Base-by-base conservation (phyloP, 192 early-diverging fungal genomes). In the Physocladia obscura region DNA sequence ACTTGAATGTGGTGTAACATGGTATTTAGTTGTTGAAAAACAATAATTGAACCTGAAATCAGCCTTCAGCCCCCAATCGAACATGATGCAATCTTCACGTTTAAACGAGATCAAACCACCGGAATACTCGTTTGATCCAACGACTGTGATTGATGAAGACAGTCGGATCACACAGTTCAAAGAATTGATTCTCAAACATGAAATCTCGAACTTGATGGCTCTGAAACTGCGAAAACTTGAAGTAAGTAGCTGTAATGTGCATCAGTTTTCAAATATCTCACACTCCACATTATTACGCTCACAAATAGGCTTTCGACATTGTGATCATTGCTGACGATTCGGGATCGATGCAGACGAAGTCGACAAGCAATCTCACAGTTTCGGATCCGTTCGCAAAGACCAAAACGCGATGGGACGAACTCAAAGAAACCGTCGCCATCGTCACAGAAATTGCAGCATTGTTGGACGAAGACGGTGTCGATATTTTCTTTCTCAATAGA, bases 401-500 rank as follows among this genome's bases (percentile, higher is more conserved):
- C 17, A 11, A 17, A 5, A 71, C 69, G 4, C 69, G 69, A 8
- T 71, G 69, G 69, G 69, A 71, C 32, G 69, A 71, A 52, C 58
- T 71, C 34, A 71, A 60, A 65, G 11, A 15, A 15, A 62, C 57
- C 21, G 40, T 71, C 44, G 11, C 35, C 19, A 71, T 67, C 27
- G 57, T 71, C 26, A 50, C 49, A 4, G 69, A 57, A 19, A 34
- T 71, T 67, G 69, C 57, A 4, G 34, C 69, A 26, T 51, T 57
- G 2, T 32, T 71, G 29, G 69, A 71, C 31, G 35, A 13, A 34
- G 69, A 71, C 31, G 69, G 69, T n/a, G 50, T 71, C 47, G 69
- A 71, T 32, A 32, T 71, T 17, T 71, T 38, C 59, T 71, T 71
- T 35, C 59, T 71, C 13, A 71, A 71, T 35, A 27, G 73, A 17